These are phyloP conservation scores for Pisolithus tinctorius DNA, from an alignment of 768 basidiomycete genomes.

Conservation along the genomic window DNA sequence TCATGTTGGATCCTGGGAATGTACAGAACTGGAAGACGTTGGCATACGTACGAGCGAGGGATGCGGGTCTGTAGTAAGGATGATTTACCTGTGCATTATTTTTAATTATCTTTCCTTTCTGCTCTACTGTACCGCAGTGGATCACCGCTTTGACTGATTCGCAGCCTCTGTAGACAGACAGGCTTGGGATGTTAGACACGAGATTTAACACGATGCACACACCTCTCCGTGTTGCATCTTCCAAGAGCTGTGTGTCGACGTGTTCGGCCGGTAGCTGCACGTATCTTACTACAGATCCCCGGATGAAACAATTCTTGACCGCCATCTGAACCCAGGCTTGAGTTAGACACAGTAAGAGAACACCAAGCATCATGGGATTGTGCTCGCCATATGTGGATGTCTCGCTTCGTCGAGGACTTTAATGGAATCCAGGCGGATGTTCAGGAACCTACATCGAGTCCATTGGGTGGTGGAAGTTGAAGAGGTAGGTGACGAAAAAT, in stretches of 20 bases:
- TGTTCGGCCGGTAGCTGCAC: conserved; percentile 89
- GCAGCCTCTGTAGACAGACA: conserved; percentile 30
- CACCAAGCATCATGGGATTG: background rate
- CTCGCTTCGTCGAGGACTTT: conserved; percentile 85
- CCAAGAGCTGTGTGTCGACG: conserved; percentile 91
- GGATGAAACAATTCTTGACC: conserved; percentile 98
- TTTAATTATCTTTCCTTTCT: background rate
- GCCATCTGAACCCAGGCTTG: conserved; percentile 63
- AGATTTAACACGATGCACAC: conserved; percentile 8
- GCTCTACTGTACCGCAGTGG: background rate
- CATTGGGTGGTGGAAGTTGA: conserved; percentile 1
- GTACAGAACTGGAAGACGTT: conserved; percentile 51
- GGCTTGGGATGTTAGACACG: conserved; percentile 1
- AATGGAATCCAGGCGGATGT: conserved; percentile 94
- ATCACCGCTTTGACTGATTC: conserved; percentile 35
- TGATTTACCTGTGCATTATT: background rate
- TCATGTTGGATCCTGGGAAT: conserved; percentile 49
- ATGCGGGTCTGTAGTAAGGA: conserved; percentile 2
- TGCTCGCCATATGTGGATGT: conserved; percentile 92
- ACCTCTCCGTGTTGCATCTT: conserved; percentile 98
- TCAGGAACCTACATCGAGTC: conserved; percentile 64
- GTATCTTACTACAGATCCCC: conserved; percentile 96
- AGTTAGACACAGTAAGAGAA: background rate
- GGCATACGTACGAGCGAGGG: conserved; percentile 41
- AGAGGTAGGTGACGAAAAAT: background rate